Conservation (phyloP, 257 asterid species). For the Solanum clarkiae region DNA sequence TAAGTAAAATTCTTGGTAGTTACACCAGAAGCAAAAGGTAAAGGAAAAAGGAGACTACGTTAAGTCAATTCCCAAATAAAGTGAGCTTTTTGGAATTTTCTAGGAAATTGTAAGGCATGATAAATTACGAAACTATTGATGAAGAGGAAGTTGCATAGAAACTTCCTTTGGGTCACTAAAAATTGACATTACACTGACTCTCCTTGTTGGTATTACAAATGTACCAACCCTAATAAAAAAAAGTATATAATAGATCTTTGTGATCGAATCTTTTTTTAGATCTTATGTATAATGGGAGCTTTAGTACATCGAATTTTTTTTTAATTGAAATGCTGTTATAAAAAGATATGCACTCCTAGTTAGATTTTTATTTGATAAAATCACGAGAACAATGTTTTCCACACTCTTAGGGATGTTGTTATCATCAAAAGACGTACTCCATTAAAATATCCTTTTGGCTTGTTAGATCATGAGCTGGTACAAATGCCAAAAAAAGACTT, state of each 20-base stretch:
- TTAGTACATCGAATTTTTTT: too few relatives aligned
- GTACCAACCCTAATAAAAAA: not conserved
- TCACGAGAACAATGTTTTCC: not conserved
- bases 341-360: not conserved
- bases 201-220: not conserved
- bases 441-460: not conserved
- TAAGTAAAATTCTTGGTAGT: not conserved
- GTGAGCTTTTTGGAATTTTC: not conserved
- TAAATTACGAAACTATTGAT: not conserved
- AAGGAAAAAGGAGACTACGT: not conserved
- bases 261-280: too few relatives aligned
- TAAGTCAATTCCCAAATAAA: not conserved
- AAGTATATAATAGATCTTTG: too few relatives aligned
- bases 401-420: not conserved
- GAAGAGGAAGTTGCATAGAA: slow-evolving; percentile 25
- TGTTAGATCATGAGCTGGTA: not conserved
- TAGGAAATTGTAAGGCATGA: slow-evolving; percentile 5
- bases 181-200: not conserved
- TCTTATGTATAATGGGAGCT: accelerated
- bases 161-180: slow-evolving; percentile 10
- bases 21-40: not conserved
- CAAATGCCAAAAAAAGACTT: not conserved
- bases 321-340: not conserved
- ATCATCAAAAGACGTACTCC: not conserved
- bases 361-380: not conserved